A percentile compares a stretch with the other conserved stretches of the same genome.
These are phyloP conservation scores for Nitzschia palea DNA, from an alignment of 108 stramenopile genomes.

Conservation along the genomic window DNA sequence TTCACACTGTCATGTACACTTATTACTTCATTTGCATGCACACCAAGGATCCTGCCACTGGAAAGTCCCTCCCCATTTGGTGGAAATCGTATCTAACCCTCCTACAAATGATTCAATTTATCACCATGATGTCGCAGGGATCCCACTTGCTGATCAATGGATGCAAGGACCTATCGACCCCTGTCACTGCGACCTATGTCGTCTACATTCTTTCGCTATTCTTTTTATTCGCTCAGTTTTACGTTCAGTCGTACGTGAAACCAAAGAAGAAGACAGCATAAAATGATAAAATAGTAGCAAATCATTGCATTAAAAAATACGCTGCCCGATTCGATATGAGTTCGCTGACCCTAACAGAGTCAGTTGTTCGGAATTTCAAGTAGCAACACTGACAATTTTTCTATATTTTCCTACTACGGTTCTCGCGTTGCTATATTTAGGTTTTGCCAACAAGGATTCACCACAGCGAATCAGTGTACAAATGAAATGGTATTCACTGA, in stretches of 20 bases:
- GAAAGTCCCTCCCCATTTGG: slow-evolving; percentile 94
- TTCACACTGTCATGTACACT: slow-evolving; percentile 99
- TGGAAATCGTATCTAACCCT: slow-evolving; percentile 95
- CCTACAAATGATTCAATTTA: slow-evolving; percentile 96
- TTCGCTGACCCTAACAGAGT: no score
- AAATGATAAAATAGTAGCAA: not conserved
- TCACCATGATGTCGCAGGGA: slow-evolving; percentile 97
- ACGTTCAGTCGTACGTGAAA: slow-evolving; percentile 89
- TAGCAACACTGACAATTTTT: no score
- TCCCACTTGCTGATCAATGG: slow-evolving; percentile 67
- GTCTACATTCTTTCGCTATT: slow-evolving; percentile 96
- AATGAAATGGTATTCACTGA: no score
- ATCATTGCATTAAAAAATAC: no score
- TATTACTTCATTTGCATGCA: slow-evolving; percentile 99
- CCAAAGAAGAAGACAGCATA: slow-evolving; percentile 76
- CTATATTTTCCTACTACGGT: no score
- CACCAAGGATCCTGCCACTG: slow-evolving; percentile 85
- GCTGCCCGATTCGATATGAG: no score
- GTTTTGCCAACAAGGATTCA: no score
- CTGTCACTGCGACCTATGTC: slow-evolving; percentile 81
- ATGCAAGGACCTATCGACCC: slow-evolving; percentile 66
- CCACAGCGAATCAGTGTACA: no score
- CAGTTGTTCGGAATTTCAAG: no score
- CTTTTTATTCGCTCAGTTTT: slow-evolving; percentile 96
- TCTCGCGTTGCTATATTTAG: no score